Evolutionary conservation across 768 basidiomycete species (phyloP).

Genomic region (Myochromella boudieri): DNA sequence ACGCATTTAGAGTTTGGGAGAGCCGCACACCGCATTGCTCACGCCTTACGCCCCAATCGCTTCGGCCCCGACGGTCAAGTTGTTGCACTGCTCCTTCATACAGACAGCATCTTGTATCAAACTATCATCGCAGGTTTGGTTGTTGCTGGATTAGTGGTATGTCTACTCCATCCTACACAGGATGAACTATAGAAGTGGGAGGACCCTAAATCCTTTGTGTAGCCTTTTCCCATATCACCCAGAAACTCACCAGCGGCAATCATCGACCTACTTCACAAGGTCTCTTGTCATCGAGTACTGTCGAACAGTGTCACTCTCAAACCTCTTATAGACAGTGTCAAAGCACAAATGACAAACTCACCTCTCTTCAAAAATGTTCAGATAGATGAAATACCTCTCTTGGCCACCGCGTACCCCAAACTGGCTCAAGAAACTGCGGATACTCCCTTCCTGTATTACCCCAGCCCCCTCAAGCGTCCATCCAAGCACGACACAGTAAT

Average conservation of each 20-base stretch:
- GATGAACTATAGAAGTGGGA: not conserved
- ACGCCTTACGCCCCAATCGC: constrained; percentile 28
- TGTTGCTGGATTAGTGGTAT: constrained; percentile 20
- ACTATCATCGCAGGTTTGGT: constrained; percentile 31
- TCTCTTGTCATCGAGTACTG: constrained; percentile 37
- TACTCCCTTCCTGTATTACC: constrained; percentile 13
- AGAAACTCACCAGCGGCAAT: constrained; percentile 36
- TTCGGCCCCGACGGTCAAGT: constrained; percentile 22
- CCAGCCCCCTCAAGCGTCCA: constrained; percentile 5
- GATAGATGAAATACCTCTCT: constrained; percentile 29
- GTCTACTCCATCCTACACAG: not conserved
- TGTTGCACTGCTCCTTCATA: constrained; percentile 28
- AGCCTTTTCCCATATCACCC: constrained; percentile 26
- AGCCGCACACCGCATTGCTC: constrained; percentile 36
- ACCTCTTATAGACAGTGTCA: constrained; percentile 29
- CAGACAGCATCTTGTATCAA: constrained; percentile 32
- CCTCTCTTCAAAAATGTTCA: constrained; percentile 21
- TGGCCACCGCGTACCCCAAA: constrained; percentile 14
- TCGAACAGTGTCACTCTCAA: constrained; percentile 28
- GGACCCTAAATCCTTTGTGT: too few species aligned
- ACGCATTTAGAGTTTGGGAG: constrained; percentile 37
- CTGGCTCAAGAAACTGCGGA: constrained; percentile 16
- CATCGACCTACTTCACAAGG: constrained; percentile 33
- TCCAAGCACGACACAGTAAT: constrained; percentile 14
- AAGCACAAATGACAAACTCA: constrained; percentile 15